These are phyloP conservation scores for Paramecium sonneborni DNA, from an alignment of 73 alveolate species.

Conservation along the genomic window DNA sequence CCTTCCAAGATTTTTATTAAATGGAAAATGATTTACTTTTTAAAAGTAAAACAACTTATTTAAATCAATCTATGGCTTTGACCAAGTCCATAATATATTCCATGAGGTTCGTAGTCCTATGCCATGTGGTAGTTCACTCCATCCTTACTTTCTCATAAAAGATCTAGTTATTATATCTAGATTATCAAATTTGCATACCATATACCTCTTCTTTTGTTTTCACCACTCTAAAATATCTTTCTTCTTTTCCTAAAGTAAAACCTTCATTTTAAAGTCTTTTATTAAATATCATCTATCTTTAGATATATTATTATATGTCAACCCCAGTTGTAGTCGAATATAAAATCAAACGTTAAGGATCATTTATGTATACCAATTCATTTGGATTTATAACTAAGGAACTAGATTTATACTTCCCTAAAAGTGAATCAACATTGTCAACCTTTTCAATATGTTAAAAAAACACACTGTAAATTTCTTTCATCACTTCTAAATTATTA, in stretches of 20 bases:
- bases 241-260: slow-evolving; percentile 32
- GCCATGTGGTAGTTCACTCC: slow-evolving; percentile 99
- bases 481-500: slow-evolving; percentile 59
- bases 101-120: slow-evolving; percentile 91
- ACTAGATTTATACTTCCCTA: slow-evolving; percentile 38
- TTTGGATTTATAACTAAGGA: slow-evolving; percentile 34
- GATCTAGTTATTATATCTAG: slow-evolving; percentile 91
- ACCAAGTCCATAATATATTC: slow-evolving; percentile 98
- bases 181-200: slow-evolving; percentile 60
- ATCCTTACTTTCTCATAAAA: slow-evolving; percentile 84
- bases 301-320: slow-evolving; percentile 19
- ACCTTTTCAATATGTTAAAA: slow-evolving; percentile 59
- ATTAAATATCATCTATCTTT: slow-evolving; percentile 52
- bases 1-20: slow-evolving; percentile 90
- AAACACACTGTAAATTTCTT: slow-evolving; percentile 41
- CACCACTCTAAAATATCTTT: slow-evolving; percentile 92
- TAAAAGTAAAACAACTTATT: slow-evolving; percentile 91
- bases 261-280: slow-evolving; percentile 66
- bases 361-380: slow-evolving; percentile 47
- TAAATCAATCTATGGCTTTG: slow-evolving; percentile 92
- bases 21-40: slow-evolving; percentile 94
- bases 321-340: slow-evolving; percentile 38
- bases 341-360: slow-evolving; percentile 32
- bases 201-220: slow-evolving; percentile 95
- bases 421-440: slow-evolving; percentile 60